These are phyloP conservation scores for Ophiocordyceps camponoti-leonardi DNA, from an alignment of 2,329 filamentous ascomycete genomes.

Conservation along the genomic window DNA sequence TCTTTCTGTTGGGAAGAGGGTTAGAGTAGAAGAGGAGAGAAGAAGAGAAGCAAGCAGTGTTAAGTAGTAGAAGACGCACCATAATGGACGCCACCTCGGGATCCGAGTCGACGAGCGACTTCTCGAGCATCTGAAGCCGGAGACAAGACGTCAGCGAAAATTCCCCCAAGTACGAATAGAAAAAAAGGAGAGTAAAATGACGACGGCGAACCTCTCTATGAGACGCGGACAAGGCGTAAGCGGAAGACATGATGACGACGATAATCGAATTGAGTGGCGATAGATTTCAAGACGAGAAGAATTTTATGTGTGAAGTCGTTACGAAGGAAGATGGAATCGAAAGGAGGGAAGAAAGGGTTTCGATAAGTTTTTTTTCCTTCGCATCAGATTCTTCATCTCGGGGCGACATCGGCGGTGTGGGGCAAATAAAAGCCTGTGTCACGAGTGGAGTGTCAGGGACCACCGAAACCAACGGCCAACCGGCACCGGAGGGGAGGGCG, in stretches of 20 bases:
- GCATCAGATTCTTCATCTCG: not conserved
- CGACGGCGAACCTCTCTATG: slow-evolving; percentile 36
- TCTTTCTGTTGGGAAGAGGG: slow-evolving; percentile 45
- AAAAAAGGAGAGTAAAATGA: too few species aligned
- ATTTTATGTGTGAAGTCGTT: too few species aligned
- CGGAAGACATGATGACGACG: slow-evolving; percentile 19
- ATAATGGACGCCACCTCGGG: slow-evolving; percentile 94
- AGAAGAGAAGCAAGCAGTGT: too few species aligned
- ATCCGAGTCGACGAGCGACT: slow-evolving; percentile 78
- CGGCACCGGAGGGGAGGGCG: too few species aligned
- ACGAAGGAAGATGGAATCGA: not conserved
- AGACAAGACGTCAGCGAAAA: too few species aligned
- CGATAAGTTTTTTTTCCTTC: not conserved
- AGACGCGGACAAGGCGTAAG: slow-evolving; percentile 34
- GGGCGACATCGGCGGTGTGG: not conserved
- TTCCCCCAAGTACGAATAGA: too few species aligned
- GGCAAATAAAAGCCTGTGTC: too few species aligned
- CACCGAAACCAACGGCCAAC: too few species aligned
- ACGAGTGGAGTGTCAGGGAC: too few species aligned
- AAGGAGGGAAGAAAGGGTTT: not conserved
- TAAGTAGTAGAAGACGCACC: slow-evolving; percentile 49
- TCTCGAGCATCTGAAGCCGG: slow-evolving; percentile 68
- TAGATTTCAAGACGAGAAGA: too few species aligned
- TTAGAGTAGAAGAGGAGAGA: too few species aligned
- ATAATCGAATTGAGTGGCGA: not conserved